Evolutionary conservation across 2,329 filamentous ascomycete species (phyloP).

Genomic region (Pseudopithomyces chartarum): DNA sequence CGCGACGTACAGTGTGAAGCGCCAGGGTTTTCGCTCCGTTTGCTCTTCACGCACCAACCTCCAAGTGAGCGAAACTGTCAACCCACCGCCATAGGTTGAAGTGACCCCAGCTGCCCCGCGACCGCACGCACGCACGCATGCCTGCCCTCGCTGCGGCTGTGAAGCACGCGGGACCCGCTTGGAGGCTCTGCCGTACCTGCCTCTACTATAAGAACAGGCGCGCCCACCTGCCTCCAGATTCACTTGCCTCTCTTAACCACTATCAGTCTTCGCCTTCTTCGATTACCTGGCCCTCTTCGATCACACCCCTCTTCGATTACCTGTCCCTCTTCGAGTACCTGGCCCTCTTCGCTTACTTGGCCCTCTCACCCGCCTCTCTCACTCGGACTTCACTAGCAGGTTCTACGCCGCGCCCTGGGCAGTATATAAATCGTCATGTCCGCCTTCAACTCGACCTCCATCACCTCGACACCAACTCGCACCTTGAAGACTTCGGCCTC

Average conservation of each 20-base stretch:
- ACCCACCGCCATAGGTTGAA: conserved; percentile 16
- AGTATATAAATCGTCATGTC: conserved; percentile 10
- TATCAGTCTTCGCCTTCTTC: not conserved
- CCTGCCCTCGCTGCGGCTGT: conserved; percentile 6
- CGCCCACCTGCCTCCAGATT: conserved; percentile 35
- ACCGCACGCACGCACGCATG: too few relatives aligned
- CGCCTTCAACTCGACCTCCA: not conserved
- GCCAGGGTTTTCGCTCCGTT: conserved; percentile 4
- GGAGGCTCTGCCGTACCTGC: not conserved
- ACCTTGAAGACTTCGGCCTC: not conserved
- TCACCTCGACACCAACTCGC: conserved; percentile 3
- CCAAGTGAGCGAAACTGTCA: conserved; percentile 27
- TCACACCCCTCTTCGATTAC: too few relatives aligned
- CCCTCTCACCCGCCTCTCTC: too few relatives aligned
- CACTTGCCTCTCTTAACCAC: conserved; percentile 9
- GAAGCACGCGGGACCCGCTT: not conserved
- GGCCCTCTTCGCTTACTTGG: too few relatives aligned
- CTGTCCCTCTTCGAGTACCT: too few relatives aligned
- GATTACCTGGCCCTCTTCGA: too few relatives aligned
- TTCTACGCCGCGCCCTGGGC: too few relatives aligned
- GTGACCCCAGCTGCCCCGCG: conserved; percentile 6
- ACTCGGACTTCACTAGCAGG: not conserved
- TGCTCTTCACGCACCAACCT: conserved; percentile 9
- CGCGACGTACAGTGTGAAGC: conserved; percentile 11
- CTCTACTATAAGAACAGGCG: conserved; percentile 19